Evolutionary conservation across 768 basidiomycete genomes (phyloP).

Genomic region (Lentinula aciculospora): DNA sequence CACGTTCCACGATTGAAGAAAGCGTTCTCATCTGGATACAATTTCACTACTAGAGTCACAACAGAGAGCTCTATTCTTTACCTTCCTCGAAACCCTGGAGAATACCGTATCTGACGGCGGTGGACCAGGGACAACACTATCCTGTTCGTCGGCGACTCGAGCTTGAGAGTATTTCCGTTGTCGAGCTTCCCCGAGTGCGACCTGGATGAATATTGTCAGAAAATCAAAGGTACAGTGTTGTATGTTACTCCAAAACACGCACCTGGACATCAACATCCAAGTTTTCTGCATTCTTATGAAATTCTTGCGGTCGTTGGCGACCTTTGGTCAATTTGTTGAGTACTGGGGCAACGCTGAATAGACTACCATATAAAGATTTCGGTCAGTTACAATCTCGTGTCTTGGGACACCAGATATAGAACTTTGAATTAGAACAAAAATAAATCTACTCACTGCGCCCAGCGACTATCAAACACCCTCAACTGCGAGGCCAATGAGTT

Average conservation of each 20-base stretch:
- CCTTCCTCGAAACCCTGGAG: not conserved
- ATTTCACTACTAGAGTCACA: too few species aligned
- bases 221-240: too few species aligned
- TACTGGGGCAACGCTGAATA: conserved; percentile 11
- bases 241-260: too few species aligned
- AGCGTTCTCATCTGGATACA: not conserved
- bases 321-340: conserved; percentile 13
- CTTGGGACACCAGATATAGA: too few species aligned
- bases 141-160: not conserved
- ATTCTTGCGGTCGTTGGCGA: conserved; percentile 11
- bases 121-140: conserved; percentile 4
- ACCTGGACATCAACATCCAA: conserved; percentile 12
- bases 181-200: not conserved
- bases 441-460: conserved; percentile 15
- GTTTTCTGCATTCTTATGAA: conserved; percentile 6
- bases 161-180: not conserved
- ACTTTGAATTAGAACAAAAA: too few species aligned
- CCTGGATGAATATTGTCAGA: not conserved
- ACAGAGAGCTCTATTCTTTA: not conserved
- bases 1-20: not conserved
- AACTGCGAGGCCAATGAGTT: conserved; percentile 7
- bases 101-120: not conserved
- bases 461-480: conserved; percentile 8
- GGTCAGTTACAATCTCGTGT: too few species aligned
- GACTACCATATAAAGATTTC: not conserved